Percentiles rank a stretch among this genome's conserved stretches.
phyloP scores from a whole-genome alignment of 2,329 filamentous ascomycete species.

The Teratosphaeriaceae sp. region DNA sequence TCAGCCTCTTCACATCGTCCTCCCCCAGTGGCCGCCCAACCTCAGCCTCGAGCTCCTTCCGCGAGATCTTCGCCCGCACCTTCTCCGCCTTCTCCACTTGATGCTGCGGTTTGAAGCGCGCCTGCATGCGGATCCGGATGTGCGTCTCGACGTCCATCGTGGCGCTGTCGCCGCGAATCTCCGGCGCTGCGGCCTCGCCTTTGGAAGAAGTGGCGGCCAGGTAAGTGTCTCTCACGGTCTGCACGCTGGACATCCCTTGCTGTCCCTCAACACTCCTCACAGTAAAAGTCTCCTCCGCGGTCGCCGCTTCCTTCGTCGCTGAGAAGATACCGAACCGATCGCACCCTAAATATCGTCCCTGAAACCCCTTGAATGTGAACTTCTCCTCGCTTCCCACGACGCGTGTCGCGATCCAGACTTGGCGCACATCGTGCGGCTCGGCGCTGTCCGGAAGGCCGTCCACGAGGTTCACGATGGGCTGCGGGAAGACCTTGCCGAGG shows the following conservation, averaged over 20 bases:
- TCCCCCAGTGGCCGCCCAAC: slow-evolving; percentile 43
- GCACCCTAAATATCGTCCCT: slow-evolving; percentile 78
- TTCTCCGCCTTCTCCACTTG: slow-evolving; percentile 77
- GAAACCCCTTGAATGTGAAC: slow-evolving; percentile 81
- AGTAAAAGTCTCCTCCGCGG: slow-evolving; percentile 73
- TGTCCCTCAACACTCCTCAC: slow-evolving; percentile 59
- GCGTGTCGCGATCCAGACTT: slow-evolving; percentile 87
- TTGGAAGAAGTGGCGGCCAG: slow-evolving; percentile 45
- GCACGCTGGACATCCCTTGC: slow-evolving; percentile 19
- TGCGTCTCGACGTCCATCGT: slow-evolving; percentile 59
- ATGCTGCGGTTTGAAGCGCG: slow-evolving; percentile 79
- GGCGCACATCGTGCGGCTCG: slow-evolving; percentile 90
- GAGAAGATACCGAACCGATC: slow-evolving; percentile 75
- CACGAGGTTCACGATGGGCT: slow-evolving; percentile 77
- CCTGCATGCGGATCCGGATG: slow-evolving; percentile 85
- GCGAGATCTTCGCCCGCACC: slow-evolving; percentile 75
- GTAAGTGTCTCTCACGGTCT: slow-evolving; percentile 57
- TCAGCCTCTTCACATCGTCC: slow-evolving; percentile 76
- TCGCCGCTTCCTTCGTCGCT: slow-evolving; percentile 74
- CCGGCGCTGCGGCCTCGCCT: slow-evolving; percentile 42
- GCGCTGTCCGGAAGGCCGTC: slow-evolving; percentile 76
- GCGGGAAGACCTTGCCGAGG: slow-evolving; percentile 77
- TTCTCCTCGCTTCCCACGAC: slow-evolving; percentile 69
- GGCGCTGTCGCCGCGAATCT: slow-evolving; percentile 71
- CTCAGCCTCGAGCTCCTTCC: slow-evolving; percentile 53